Conservation (phyloP, 306 rosid species). For the Dalbergia cultrata region DNA sequence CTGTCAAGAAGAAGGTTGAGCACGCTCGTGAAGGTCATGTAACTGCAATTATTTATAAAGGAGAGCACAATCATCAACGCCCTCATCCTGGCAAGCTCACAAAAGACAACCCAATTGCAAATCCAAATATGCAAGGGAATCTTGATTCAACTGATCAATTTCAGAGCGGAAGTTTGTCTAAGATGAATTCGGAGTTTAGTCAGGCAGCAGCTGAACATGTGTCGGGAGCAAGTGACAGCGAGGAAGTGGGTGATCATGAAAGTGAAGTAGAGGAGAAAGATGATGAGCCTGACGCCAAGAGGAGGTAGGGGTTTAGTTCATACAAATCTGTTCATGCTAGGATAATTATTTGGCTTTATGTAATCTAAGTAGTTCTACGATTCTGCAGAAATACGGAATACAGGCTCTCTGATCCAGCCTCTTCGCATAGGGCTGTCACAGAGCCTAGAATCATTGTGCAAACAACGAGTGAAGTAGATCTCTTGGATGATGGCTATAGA, state of each 20-base stretch:
- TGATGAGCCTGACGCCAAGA: slow-evolving; percentile 75
- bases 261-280: slow-evolving; percentile 57
- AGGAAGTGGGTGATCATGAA: slow-evolving; percentile 70
- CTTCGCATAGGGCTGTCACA: slow-evolving; percentile 75
- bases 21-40: slow-evolving; percentile 82
- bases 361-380: slow-evolving; percentile 20
- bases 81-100: slow-evolving; percentile 64
- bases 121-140: slow-evolving; percentile 52
- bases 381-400: slow-evolving; percentile 69
- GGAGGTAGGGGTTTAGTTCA: slow-evolving; percentile 55
- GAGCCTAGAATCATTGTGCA: slow-evolving; percentile 89
- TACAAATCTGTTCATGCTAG: background rate
- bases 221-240: slow-evolving; percentile 73
- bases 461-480: slow-evolving; percentile 89
- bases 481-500: slow-evolving; percentile 84
- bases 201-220: slow-evolving; percentile 63
- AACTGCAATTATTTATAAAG: slow-evolving; percentile 79
- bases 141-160: slow-evolving; percentile 50
- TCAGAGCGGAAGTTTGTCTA: slow-evolving; percentile 22
- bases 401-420: slow-evolving; percentile 58
- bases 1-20: slow-evolving; percentile 89
- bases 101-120: slow-evolving; percentile 59
- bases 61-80: slow-evolving; percentile 77
- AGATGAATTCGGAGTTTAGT: slow-evolving; percentile 52
- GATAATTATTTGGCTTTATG: slow-evolving; percentile 16